Evolutionary conservation across 2,329 filamentous ascomycete genomes (phyloP).

Genomic region (Aspergillus fructus): DNA sequence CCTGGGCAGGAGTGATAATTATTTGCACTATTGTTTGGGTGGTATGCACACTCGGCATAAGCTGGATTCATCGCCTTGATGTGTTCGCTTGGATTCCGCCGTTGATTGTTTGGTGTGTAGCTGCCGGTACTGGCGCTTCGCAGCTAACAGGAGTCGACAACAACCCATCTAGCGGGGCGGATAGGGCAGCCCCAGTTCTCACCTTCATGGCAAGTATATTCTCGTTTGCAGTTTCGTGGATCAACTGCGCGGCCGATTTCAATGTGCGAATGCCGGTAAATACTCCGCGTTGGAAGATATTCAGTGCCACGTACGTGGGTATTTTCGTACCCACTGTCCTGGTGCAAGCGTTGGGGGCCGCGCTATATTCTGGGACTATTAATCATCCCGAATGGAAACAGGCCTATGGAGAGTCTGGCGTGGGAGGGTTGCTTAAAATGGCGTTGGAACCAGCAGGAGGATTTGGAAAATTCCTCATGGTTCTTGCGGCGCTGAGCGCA

Average conservation of each 20-base stretch:
- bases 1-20: constrained; percentile 39
- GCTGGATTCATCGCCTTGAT: constrained; percentile 40
- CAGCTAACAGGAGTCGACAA: constrained; percentile 29
- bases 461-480: constrained; percentile 37
- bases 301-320: constrained; percentile 21
- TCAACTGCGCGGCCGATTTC: constrained; percentile 40
- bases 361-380: constrained; percentile 32
- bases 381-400: constrained; percentile 26
- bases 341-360: constrained; percentile 34
- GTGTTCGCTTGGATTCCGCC: constrained; percentile 38
- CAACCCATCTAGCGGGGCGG: constrained; percentile 23
- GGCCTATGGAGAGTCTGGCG: constrained; percentile 26
- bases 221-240: constrained; percentile 39
- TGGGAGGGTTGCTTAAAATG: constrained; percentile 34
- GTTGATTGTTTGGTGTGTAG: constrained; percentile 39
- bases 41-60: constrained; percentile 38
- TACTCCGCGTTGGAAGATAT: constrained; percentile 34
- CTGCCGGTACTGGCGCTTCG: constrained; percentile 36
- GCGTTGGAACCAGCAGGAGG: constrained; percentile 32
- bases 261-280: constrained; percentile 40
- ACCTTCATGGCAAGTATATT: constrained; percentile 39
- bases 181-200: constrained; percentile 35
- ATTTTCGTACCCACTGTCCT: constrained; percentile 30
- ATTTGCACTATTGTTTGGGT: constrained; percentile 39
- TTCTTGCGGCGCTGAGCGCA: constrained; percentile 32